Base-by-base conservation (phyloP, 164 flowering plant genomes). In the Liriodendron chinense region DNA sequence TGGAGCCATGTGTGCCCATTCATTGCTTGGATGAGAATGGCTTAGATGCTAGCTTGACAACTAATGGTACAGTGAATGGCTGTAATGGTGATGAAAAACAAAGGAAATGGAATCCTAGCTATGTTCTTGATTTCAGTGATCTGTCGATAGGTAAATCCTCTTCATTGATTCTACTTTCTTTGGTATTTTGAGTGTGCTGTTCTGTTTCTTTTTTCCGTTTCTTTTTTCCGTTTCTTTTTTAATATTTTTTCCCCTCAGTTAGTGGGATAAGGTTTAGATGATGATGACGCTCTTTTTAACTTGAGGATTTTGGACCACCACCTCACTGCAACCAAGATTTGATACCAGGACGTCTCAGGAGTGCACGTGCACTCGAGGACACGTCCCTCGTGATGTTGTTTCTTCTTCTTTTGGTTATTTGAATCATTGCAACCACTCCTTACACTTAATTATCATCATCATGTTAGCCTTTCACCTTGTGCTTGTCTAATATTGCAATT, bases 81-180 rank as follows among this genome's bases (percentile, higher is more conserved):
- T 26, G n/a, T 62, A 59, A 14, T 34, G 77, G 72, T 71, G 57
- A 18, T 68, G 75, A 49, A 43, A 77, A 80, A 66, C 76, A 23
- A 67, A 75, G 47, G 43, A 82, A 84, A 48, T 96, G 99, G 99
- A 78, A 49, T 72, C 94, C 94, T 47, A 89, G 87, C 80, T 77
- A 88, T 79, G 87, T 96, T 79, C 88, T 92, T 74, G 98, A 96
- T 80, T 96, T 96, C 83, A 90, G 98, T 76, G 77, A 94, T 85
- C 85, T 96, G 72, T 87, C 96, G 14, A 73, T 90, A 25, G 97
- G 98, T 94, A 62, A 80, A 84, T 78, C 62, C 80, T 75, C 71
- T 74, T 25, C 9, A n/a, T 13, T 21, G 56, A 47, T 69, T 69
- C 25, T 47, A 12, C 47, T 47, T 8, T 69, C 7, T 9, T 67